A percentile compares a stretch with the other conserved stretches of the same genome.
These are phyloP conservation scores for Glycine latifolia DNA, from an alignment of 306 rosid genomes.

Conservation along the genomic window DNA sequence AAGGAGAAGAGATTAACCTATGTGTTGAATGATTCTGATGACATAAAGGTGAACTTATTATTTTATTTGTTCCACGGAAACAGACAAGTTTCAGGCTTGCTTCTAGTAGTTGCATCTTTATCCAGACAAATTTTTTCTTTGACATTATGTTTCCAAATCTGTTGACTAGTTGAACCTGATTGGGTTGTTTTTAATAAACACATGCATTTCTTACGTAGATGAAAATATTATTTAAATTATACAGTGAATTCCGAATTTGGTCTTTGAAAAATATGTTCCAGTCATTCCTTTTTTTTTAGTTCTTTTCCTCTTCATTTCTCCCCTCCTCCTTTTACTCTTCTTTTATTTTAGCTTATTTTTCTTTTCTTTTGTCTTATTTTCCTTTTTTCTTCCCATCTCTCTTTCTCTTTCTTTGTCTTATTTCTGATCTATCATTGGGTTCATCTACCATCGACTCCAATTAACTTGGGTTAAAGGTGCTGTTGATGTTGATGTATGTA, in stretches of 20 bases:
- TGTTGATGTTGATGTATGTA: no score
- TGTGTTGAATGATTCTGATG: slow-evolving; percentile 83
- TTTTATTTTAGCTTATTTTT: no score
- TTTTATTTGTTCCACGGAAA: slow-evolving; percentile 21
- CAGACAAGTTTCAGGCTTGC: slow-evolving; percentile 11
- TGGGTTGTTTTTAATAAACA: slow-evolving; percentile 10
- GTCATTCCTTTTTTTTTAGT: no score
- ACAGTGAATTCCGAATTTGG: slow-evolving; percentile 8
- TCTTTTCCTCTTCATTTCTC: no score
- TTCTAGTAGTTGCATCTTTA: slow-evolving; percentile 31
- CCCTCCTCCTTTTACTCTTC: no score
- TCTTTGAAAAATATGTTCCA: no score
- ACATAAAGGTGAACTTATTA: slow-evolving; percentile 70
- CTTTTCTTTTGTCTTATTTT: no score
- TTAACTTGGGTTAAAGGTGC: no score
- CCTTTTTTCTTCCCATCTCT: no score
- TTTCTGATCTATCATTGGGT: no score
- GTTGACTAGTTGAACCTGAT: slow-evolving; percentile 21
- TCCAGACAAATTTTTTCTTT: slow-evolving; percentile 1
- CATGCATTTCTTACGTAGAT: slow-evolving; percentile 31
- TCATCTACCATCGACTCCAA: no score
- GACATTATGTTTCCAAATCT: slow-evolving; percentile 1
- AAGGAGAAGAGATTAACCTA: slow-evolving; percentile 95
- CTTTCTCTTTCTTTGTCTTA: no score
- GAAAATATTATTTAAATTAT: neutral